Evolutionary conservation across 2,329 filamentous ascomycete species (phyloP).

Genomic region (Phyllosticta capitalensis): DNA sequence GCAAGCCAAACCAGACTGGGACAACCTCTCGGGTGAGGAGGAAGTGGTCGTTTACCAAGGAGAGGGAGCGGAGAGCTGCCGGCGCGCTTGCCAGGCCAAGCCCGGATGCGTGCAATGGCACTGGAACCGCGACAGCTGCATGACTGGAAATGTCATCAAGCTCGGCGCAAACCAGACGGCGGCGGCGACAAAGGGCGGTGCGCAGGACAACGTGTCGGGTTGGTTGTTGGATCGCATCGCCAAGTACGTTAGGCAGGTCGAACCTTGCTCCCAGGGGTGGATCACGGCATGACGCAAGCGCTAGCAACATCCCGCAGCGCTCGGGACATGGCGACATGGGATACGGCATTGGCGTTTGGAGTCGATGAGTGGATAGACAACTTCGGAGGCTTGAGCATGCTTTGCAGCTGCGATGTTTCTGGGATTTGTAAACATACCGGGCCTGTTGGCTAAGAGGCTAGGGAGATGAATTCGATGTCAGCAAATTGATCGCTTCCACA

Average conservation of each 20-base stretch:
- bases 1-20: slow-evolving; percentile 18
- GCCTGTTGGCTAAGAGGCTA: too few species aligned
- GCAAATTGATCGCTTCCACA: too few species aligned
- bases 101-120: slow-evolving; percentile 26
- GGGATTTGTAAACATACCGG: too few species aligned
- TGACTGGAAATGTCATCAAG: slow-evolving; percentile 19
- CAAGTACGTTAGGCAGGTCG: background rate
- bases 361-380: background rate
- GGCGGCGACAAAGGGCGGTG: slow-evolving; percentile 21
- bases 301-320: background rate
- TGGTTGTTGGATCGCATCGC: slow-evolving; percentile 21
- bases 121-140: slow-evolving; percentile 23
- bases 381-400: too few species aligned
- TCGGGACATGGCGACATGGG: background rate
- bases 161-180: slow-evolving; percentile 22
- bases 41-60: slow-evolving; percentile 15
- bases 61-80: slow-evolving; percentile 19
- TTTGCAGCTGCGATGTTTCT: too few species aligned
- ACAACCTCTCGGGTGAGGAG: slow-evolving; percentile 22
- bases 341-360: background rate
- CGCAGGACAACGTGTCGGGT: slow-evolving; percentile 22
- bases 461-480: too few species aligned
- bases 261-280: background rate
- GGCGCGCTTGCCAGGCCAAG: slow-evolving; percentile 22
- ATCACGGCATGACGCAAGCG: background rate